A percentile compares a stretch with the other conserved stretches of the same genome.
Evolutionary conservation across 768 basidiomycete species (phyloP).

Genomic region (Lentinula aciculospora): DNA sequence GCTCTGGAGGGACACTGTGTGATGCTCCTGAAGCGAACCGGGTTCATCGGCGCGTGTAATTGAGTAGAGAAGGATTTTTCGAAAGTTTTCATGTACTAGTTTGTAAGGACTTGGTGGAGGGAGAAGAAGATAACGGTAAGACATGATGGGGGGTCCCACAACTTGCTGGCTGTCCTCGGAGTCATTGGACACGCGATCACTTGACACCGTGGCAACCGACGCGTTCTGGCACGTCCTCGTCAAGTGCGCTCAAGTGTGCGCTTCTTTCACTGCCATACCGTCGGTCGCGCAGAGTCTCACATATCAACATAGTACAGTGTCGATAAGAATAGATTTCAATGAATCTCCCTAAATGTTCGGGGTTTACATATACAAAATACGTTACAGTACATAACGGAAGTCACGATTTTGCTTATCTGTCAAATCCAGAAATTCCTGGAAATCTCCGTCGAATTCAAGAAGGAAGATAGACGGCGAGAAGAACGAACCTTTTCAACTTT

Average conservation of each 20-base stretch:
- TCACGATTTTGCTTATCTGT: conserved; percentile 70
- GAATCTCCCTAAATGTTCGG: too few species aligned
- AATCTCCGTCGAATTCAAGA: not conserved
- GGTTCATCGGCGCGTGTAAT: not conserved
- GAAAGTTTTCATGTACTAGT: not conserved
- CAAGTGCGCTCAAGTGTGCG: too few species aligned
- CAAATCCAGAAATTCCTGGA: conserved; percentile 64
- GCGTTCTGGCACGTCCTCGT: not conserved
- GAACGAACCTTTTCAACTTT: conserved; percentile 64
- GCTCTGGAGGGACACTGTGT: not conserved
- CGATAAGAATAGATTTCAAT: not conserved
- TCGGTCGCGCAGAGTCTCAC: too few species aligned
- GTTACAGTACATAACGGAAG: conserved; percentile 63
- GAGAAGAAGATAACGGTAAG: not conserved
- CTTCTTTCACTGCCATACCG: too few species aligned
- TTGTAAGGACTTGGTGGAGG: not conserved
- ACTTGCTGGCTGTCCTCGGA: not conserved
- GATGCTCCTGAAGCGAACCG: not conserved
- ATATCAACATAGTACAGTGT: too few species aligned
- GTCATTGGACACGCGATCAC: not conserved
- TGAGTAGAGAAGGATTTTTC: not conserved
- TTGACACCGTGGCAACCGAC: not conserved
- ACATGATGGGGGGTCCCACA: not conserved
- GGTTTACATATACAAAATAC: too few species aligned
- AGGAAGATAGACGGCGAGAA: not conserved